These are phyloP conservation scores for Gossypium longicalyx DNA, from an alignment of 345 rosid genomes.

Conservation along the genomic window DNA sequence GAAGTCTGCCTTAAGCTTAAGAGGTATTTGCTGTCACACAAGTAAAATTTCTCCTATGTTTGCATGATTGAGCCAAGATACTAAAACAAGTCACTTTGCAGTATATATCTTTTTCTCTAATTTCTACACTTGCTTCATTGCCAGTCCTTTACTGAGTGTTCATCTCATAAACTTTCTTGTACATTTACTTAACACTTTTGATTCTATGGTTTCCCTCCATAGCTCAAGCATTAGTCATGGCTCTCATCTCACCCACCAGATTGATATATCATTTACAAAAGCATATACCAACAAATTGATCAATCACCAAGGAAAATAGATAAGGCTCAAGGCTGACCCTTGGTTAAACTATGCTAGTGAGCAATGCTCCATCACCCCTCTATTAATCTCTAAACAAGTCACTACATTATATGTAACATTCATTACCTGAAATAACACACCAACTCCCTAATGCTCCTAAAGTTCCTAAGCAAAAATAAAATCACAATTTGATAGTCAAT, in stretches of 20 bases:
- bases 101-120: not conserved
- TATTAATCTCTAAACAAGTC: not conserved
- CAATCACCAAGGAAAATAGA: not conserved
- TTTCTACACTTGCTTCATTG: not conserved
- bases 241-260: not conserved
- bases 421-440: not conserved
- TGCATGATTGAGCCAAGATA: not conserved
- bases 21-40: not conserved
- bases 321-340: not conserved
- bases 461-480: not conserved
- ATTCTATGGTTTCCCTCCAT: not conserved
- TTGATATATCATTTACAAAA: not conserved
- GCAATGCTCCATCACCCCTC: not conserved
- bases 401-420: not conserved
- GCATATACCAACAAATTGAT: not conserved
- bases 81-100: not conserved
- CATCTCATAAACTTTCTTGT: not conserved
- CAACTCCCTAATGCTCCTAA: not conserved
- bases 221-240: not conserved
- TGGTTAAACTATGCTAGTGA: not conserved
- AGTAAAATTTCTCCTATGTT: not conserved
- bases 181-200: not conserved
- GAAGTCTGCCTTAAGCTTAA: not conserved
- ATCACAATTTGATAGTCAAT: not conserved
- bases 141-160: not conserved